A percentile compares a stretch with the other conserved stretches of the same genome.
These are phyloP conservation scores for Colletotrichum musae DNA, from an alignment of 2,329 filamentous ascomycete genomes.

Conservation along the genomic window DNA sequence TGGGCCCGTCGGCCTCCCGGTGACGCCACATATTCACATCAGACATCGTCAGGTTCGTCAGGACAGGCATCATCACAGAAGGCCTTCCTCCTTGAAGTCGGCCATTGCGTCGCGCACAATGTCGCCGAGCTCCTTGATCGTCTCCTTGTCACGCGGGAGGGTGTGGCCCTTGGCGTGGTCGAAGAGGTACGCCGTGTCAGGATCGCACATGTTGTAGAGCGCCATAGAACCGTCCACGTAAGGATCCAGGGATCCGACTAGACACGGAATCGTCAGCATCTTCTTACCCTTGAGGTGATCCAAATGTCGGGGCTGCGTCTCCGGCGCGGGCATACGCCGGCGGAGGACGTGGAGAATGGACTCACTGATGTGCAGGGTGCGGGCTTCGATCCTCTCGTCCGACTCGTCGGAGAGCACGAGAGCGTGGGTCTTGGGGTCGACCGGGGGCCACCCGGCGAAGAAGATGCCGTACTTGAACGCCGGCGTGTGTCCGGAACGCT, in stretches of 20 bases:
- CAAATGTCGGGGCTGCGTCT: not conserved
- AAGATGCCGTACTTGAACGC: slow-evolving; percentile 65
- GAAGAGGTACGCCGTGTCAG: slow-evolving; percentile 72
- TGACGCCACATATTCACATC: slow-evolving; percentile 12
- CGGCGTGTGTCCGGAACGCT: slow-evolving; percentile 45
- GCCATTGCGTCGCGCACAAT: slow-evolving; percentile 53
- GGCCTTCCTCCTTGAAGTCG: slow-evolving; percentile 37
- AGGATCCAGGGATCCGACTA: slow-evolving; percentile 69
- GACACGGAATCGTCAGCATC: slow-evolving; percentile 39
- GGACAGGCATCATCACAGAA: slow-evolving; percentile 5
- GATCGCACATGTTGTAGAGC: slow-evolving; percentile 73
- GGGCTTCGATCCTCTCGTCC: slow-evolving; percentile 64
- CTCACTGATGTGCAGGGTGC: slow-evolving; percentile 66
- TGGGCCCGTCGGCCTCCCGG: not conserved
- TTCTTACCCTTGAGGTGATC: not conserved
- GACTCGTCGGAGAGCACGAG: slow-evolving; percentile 64
- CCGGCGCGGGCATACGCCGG: not conserved
- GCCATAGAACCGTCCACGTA: slow-evolving; percentile 74
- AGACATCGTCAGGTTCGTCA: too few relatives aligned
- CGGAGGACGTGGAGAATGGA: slow-evolving; percentile 19
- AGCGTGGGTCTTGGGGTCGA: slow-evolving; percentile 59
- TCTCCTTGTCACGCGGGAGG: slow-evolving; percentile 67
- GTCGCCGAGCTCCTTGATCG: slow-evolving; percentile 62
- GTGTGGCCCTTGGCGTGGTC: slow-evolving; percentile 77
- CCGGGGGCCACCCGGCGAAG: slow-evolving; percentile 68